Evolutionary conservation across 2,329 filamentous ascomycete species (phyloP), one percentile per base, ranked within the genome.

Genomic region (Colletotrichum viniferum): DNA sequence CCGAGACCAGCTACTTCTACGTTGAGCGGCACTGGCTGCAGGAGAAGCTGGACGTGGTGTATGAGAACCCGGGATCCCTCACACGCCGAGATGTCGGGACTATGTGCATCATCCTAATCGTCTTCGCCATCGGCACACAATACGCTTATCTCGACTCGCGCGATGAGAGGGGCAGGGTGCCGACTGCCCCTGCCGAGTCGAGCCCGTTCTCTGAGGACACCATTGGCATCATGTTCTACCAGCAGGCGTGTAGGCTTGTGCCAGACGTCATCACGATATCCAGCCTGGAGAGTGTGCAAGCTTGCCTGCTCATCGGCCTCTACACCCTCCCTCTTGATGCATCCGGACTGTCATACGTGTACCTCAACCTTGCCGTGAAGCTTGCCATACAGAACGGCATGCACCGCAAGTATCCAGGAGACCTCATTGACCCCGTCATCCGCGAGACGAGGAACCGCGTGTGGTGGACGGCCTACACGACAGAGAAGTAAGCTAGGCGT

Each of bases 311-410:
- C 26, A 87, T 92, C 16, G 90, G 88, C 3, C 86, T 90, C 12
- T 92, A 91, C 76, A 84, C 88, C 3, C 81, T 91, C 7, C 89
- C 90, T 0, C 83, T 91, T 1, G 90, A 92, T 78, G 87, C 90
- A 1, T 89, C 89, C 2, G 90, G 90, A 0, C 80, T 91, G 24
- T 88, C 88, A 4, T 92, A 91, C 77, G 89, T 89, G 4, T 92
- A 92, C 77, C 84, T 91, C 62, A 89, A 89, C 8, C 80, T 92
- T 14, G 88, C 89, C 3, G 82, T 91, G 56, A 90, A 90, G 74
- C 82, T 92, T 73, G 90, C 89, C 3, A 90, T 91, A 16, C 89
- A 91, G 76, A 91, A 91, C 78, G 90, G 90, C 12, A 90, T 92
- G 89, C 90, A 92, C 77, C 84, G 90, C 64, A 87, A 84, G 69